Percentiles rank a stretch among this genome's conserved stretches.
phyloP scores from a whole-genome alignment of 148 eudicot species.

The Rhododendron molle region DNA sequence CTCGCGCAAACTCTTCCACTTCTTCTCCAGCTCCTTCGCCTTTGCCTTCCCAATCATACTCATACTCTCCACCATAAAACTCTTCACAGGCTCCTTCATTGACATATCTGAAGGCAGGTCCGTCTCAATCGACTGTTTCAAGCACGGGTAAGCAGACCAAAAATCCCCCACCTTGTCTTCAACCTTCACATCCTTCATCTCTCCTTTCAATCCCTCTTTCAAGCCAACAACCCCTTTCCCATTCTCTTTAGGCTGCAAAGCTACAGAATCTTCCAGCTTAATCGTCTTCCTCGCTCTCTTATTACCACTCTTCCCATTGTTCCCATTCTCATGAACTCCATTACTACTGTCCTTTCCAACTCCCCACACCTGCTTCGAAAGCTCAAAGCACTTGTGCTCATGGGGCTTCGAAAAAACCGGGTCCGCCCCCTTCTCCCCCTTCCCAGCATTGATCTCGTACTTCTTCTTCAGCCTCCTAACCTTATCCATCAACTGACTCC shows the following conservation, averaged over 20 bases:
- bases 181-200: neutral
- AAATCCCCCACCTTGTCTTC: conserved; percentile 2
- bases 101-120: neutral
- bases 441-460: conserved; percentile 28
- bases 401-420: conserved; percentile 41
- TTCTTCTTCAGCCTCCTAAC: conserved; percentile 56
- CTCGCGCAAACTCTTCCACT: conserved; percentile 31
- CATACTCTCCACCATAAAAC: conserved; percentile 10
- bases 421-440: conserved; percentile 23
- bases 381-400: conserved; percentile 31
- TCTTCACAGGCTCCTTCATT: conserved; percentile 4
- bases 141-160: conserved; percentile 19
- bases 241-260: conserved; percentile 4
- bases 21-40: conserved; percentile 35
- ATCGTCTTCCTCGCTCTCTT: conserved; percentile 12
- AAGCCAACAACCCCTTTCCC: neutral
- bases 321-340: neutral
- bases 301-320: neutral
- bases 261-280: neutral
- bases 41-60: conserved; percentile 24
- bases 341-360: neutral
- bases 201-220: neutral
- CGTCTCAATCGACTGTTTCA: conserved; percentile 8
- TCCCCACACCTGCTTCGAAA: conserved; percentile 59
- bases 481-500: conserved; percentile 47